Base-by-base conservation (phyloP, 345 rosid genomes). In the Brassica rapa region DNA sequence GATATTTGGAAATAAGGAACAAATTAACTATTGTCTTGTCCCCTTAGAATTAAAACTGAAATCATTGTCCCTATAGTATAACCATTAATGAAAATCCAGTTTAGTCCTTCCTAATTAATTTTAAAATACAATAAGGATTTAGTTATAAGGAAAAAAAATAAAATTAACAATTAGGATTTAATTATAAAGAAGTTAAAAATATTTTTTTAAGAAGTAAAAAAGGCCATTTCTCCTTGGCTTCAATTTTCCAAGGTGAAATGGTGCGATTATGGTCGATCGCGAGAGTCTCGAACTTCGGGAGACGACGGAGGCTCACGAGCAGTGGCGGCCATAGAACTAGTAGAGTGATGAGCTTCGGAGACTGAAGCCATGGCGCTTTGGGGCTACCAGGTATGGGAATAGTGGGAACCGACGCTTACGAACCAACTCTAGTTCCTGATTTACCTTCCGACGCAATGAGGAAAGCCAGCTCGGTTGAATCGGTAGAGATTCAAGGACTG, bases 331-430 rank as follows among this genome's bases (percentile, higher is more conserved):
- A 10, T n/a, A 59, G 32, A 10, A 59, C 0, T 10, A 43, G 3
- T 23, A 59, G 73, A 56, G 91, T 91, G 69, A 81, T 91, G 90
- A 93, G 96, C 89, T 95, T 95, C 68, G 99, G 98, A 4, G 98
- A 93, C 68, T 94, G 93, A 14, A 82, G 76, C 83, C 92, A 90
- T 7, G 97, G 97, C 21, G 98, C 98, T 21, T 72, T 95, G 41
- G 98, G 98, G 15, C 53, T 89, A 21, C 86, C 92, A 4, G 37
- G 51, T 85, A 1, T 79, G 10, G 94, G 94, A 14, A 66, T 84
- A 14, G 60, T 84, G 37, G 89, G 88, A 14, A 78, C 81, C 37
- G 94, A 87, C 59, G 90, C 90, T 9, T 94, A 89, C 79, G 93
- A 89, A 70, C 97, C 98, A 78, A 88, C 84, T 15, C 59, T 33